Evolutionary conservation across 176 grass and related monocot genomes (phyloP).

Genomic region (Aegilops umbellulata): DNA sequence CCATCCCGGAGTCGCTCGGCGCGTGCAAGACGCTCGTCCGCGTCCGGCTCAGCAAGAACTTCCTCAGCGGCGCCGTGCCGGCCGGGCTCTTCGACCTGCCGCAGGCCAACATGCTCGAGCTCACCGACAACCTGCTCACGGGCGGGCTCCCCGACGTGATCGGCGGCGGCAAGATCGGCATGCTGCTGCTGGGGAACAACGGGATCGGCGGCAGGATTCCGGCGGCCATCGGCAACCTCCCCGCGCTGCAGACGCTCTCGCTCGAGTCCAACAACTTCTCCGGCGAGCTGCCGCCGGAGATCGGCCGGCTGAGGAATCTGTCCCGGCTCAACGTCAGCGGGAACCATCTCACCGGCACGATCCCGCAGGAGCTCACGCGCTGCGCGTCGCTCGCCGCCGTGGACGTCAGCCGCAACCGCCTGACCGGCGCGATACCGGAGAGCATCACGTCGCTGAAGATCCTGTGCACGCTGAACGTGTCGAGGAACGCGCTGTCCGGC

Average conservation of each 20-base stretch:
- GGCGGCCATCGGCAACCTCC: slow-evolving; percentile 60
- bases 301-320: slow-evolving; percentile 55
- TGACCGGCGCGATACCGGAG: slow-evolving; percentile 63
- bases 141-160: slow-evolving; percentile 57
- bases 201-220: slow-evolving; percentile 49
- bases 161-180: slow-evolving; percentile 32
- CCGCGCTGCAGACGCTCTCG: slow-evolving; percentile 58
- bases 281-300: slow-evolving; percentile 51
- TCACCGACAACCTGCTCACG: slow-evolving; percentile 69
- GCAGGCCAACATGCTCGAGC: slow-evolving; percentile 62
- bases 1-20: slow-evolving; percentile 58
- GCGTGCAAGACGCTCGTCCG: slow-evolving; percentile 59
- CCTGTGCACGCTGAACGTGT: slow-evolving; percentile 83
- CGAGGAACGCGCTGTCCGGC: slow-evolving; percentile 55
- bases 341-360: slow-evolving; percentile 55
- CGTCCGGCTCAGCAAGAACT: slow-evolving; percentile 72
- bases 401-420: slow-evolving; percentile 76
- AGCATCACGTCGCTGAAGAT: slow-evolving; percentile 49
- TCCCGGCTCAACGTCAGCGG: slow-evolving; percentile 60
- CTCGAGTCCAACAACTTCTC: slow-evolving; percentile 66
- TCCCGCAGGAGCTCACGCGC: slow-evolving; percentile 50
- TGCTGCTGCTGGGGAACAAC: slow-evolving; percentile 44
- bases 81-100: slow-evolving; percentile 71
- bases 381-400: slow-evolving; percentile 51
- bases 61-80: slow-evolving; percentile 51